These are phyloP conservation scores for Thalia dealbata DNA, from an alignment of 176 grass and related monocot species.

Conservation along the genomic window DNA sequence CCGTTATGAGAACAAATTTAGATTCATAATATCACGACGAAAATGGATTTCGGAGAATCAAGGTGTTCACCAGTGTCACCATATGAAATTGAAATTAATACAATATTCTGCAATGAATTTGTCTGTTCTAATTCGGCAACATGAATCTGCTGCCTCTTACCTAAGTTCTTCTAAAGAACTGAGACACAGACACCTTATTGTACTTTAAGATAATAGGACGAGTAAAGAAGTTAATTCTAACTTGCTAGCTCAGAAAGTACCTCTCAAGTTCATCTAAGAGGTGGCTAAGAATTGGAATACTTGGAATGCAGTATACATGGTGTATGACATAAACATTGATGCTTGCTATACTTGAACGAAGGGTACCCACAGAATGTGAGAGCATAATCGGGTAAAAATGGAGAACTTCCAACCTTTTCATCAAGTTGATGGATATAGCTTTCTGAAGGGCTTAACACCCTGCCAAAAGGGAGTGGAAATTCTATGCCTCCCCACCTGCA, in stretches of 20 bases:
- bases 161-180: not conserved
- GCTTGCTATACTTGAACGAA: not conserved
- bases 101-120: not conserved
- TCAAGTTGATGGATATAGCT: slow-evolving; percentile 81
- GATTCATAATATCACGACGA: too few species aligned
- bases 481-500: slow-evolving; percentile 76
- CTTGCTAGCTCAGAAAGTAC: not conserved
- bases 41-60: too few species aligned
- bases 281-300: not conserved
- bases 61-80: not conserved
- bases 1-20: too few species aligned
- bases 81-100: not conserved
- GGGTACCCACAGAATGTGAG: not conserved
- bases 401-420: slow-evolving; percentile 66
- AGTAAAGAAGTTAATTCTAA: not conserved
- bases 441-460: slow-evolving; percentile 87
- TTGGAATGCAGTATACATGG: not conserved
- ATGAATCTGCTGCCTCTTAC: not conserved
- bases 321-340: not conserved
- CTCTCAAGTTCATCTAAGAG: not conserved
- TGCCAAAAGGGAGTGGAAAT: slow-evolving; percentile 88
- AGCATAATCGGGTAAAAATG: not conserved
- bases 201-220: not conserved
- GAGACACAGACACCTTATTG: not conserved
- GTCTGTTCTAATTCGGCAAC: not conserved